Evolutionary conservation across 2,329 filamentous ascomycete genomes (phyloP), one percentile per base, ranked within the genome.

Genomic region (Cordyceps sp.): DNA sequence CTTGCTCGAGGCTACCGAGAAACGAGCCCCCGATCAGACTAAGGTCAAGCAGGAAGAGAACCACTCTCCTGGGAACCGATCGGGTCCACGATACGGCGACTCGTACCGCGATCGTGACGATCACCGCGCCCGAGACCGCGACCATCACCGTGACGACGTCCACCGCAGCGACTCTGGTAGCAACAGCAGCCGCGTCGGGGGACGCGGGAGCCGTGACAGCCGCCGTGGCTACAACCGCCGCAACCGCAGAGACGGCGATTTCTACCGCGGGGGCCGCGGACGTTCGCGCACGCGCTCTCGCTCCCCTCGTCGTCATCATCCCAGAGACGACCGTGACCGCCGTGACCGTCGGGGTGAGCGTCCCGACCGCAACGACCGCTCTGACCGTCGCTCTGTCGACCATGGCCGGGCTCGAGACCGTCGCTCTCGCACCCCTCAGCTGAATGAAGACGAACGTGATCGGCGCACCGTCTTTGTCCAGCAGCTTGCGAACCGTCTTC

Each of bases 381-480:
- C 37, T 46, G 71, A 76, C 39, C 69, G 57, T 51, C 66, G 50
- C 28, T 53, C 66, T 37, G 50, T 64, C 36, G 63, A 57, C 35
- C 54, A 59, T 40, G 69, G 69, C 39, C 67, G 73, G 45, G 62
- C 62, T 34, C 59, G 62, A 55, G 34, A 52, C 52, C 29, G 39
- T 54, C 25, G 61, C 54, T 45, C 57, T 56, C 43, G 68, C 35
- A 75, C 78, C 33, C 78, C 84, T 19, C 75, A 81, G 49, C 73
- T 81, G 37, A 93, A 81, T 46, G 86, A 94, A 55, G 90, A 96
- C 58, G 90, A 98, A 59, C 80, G 88, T 50, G 90, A 98, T 61
- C 79, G 84, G 46, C 81, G 90, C 47, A 98, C 92, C 36, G 84
- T 98, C 37, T 98, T 98, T 53, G 90, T 98, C 34, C 90, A 98